A percentile compares a stretch with the other conserved stretches of the same genome.
Evolutionary conservation across 1,139 yeast species (phyloP).

Genomic region (Fermentozyma sake): DNA sequence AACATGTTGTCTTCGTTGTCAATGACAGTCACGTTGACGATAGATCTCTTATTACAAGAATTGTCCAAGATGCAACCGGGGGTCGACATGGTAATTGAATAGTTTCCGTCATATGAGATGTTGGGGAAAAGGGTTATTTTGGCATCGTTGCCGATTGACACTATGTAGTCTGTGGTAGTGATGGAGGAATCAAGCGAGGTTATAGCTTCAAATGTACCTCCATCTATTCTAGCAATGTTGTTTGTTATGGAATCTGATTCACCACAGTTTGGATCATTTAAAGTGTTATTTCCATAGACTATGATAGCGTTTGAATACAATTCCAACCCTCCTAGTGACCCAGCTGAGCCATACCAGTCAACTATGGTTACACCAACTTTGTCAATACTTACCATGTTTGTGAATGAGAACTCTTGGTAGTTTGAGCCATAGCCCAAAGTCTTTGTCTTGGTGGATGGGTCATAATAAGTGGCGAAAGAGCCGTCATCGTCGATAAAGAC

Average conservation of each 20-base stretch:
- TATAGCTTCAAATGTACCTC: constrained; percentile 33
- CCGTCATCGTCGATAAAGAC: constrained; percentile 35
- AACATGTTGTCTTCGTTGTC: constrained; percentile 44
- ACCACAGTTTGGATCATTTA: constrained; percentile 64
- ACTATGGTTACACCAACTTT: constrained; percentile 62
- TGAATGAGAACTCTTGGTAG: constrained; percentile 80
- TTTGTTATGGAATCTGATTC: constrained; percentile 27
- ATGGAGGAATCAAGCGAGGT: constrained; percentile 16
- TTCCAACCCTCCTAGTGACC: constrained; percentile 70
- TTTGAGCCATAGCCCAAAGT: constrained; percentile 44
- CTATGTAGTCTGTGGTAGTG: constrained; percentile 25
- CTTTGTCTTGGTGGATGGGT: constrained; percentile 37
- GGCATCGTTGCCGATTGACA: constrained; percentile 27
- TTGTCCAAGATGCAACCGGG: constrained; percentile 79
- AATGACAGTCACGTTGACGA: constrained; percentile 69
- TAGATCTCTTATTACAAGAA: constrained; percentile 69
- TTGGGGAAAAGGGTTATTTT: constrained; percentile 66
- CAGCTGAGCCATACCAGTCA: constrained; percentile 65
- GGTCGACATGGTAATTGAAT: constrained; percentile 67
- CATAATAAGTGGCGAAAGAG: constrained; percentile 33
- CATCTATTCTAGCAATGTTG: constrained; percentile 22
- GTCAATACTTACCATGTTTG: constrained; percentile 60
- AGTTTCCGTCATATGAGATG: constrained; percentile 69
- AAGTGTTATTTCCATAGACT: constrained; percentile 67
- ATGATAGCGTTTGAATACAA: constrained; percentile 59